Evolutionary conservation across 768 basidiomycete genomes (phyloP).

Genomic region (Heimioporus sp.): DNA sequence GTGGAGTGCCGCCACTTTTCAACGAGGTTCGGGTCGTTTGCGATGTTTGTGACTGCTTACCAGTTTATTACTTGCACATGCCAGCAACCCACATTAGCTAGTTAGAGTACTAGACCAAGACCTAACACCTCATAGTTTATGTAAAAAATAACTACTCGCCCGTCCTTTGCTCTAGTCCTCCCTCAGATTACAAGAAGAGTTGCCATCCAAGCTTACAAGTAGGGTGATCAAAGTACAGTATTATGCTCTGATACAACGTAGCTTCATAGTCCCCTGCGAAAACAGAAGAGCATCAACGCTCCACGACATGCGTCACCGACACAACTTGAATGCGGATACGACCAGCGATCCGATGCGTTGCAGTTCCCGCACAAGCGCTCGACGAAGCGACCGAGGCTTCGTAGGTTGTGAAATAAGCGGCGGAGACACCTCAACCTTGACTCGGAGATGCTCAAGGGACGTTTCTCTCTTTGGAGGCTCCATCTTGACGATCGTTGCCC

Average conservation of each 20-base stretch:
- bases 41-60: conserved; percentile 35
- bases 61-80: conserved; percentile 21
- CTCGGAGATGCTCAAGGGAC: conserved; percentile 22
- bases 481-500: conserved; percentile 15
- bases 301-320: conserved; percentile 23
- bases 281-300: not conserved
- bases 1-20: conserved; percentile 8
- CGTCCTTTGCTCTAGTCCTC: conserved; percentile 10
- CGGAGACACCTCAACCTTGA: conserved; percentile 18
- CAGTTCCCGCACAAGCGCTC: conserved; percentile 21
- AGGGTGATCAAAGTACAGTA: conserved; percentile 20
- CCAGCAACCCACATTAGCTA: conserved; percentile 9
- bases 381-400: conserved; percentile 24
- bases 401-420: conserved; percentile 20
- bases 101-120: conserved; percentile 5
- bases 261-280: conserved; percentile 25
- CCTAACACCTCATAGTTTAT: conserved; percentile 21
- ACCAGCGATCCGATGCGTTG: conserved; percentile 29
- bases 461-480: conserved; percentile 21
- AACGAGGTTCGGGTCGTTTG: conserved; percentile 19
- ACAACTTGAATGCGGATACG: conserved; percentile 26
- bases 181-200: conserved; percentile 12
- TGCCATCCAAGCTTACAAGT: conserved; percentile 4
- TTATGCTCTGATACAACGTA: conserved; percentile 18
- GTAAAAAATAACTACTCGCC: conserved; percentile 24